Percentiles rank a stretch among this genome's conserved stretches.
Conservation (phyloP, 1,284 basidiomycete genomes). For the Leccinum pachyderme region DNA sequence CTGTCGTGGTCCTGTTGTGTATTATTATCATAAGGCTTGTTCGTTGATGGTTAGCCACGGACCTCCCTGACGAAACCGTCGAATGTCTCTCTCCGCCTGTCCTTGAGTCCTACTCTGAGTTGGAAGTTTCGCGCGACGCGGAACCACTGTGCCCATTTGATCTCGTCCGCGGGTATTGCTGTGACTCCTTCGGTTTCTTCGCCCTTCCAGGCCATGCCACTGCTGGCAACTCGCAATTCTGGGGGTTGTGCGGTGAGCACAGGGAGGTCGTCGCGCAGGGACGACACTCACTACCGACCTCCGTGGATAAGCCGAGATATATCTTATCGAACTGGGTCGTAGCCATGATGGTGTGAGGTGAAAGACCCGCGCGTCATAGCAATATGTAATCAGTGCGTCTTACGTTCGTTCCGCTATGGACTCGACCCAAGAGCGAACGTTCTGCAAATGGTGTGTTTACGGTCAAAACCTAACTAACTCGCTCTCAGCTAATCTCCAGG, state of each 20-base stretch:
- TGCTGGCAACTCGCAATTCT: slow-evolving; percentile 88
- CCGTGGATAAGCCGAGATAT: slow-evolving; percentile 71
- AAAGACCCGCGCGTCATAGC: slow-evolving; percentile 12
- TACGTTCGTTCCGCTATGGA: slow-evolving; percentile 18
- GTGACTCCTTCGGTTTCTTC: slow-evolving; percentile 63
- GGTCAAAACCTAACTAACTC: background rate
- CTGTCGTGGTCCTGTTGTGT: slow-evolving; percentile 76
- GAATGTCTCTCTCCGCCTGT: slow-evolving; percentile 79
- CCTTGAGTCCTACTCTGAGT: slow-evolving; percentile 79
- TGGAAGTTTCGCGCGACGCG: slow-evolving; percentile 92
- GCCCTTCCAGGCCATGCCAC: slow-evolving; percentile 92
- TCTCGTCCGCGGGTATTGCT: slow-evolving; percentile 70
- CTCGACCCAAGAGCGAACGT: slow-evolving; percentile 53
- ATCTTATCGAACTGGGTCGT: slow-evolving; percentile 82
- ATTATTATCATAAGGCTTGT: background rate
- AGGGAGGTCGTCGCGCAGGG: background rate
- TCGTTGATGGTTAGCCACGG: slow-evolving; percentile 10
- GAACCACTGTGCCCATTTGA: slow-evolving; percentile 89
- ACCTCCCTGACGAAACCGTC: slow-evolving; percentile 95
- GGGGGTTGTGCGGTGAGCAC: slow-evolving; percentile 8
- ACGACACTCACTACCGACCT: slow-evolving; percentile 73
- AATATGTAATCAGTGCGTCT: slow-evolving; percentile 26
- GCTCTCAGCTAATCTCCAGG: slow-evolving; percentile 44
- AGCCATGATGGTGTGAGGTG: slow-evolving; percentile 37
- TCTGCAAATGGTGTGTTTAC: slow-evolving; percentile 77